Evolutionary conservation across 2,329 filamentous ascomycete species (phyloP).

Genomic region (Fusarium bactridioides): DNA sequence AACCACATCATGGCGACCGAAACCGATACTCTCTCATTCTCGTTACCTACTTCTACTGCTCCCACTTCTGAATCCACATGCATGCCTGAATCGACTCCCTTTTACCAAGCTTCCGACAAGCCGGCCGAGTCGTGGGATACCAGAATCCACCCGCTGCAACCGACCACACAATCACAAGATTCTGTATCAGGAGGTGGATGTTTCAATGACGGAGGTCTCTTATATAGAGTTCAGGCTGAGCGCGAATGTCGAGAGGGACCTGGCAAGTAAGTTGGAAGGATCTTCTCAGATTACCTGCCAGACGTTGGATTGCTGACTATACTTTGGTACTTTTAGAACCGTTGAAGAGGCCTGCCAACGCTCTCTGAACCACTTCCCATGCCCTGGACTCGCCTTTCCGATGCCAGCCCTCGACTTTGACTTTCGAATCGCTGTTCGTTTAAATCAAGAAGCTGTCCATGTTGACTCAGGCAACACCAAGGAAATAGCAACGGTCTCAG

Average conservation of each 20-base stretch:
- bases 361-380: slow-evolving; percentile 51
- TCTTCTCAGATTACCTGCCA: neutral
- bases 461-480: slow-evolving; percentile 55
- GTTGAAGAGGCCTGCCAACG: slow-evolving; percentile 51
- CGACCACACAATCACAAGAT: slow-evolving; percentile 18
- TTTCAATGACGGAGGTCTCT: slow-evolving; percentile 39
- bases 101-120: slow-evolving; percentile 18
- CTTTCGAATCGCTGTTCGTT: slow-evolving; percentile 58
- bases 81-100: slow-evolving; percentile 30
- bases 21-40: slow-evolving; percentile 45
- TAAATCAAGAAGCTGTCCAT: slow-evolving; percentile 54
- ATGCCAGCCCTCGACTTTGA: slow-evolving; percentile 58
- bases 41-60: slow-evolving; percentile 44
- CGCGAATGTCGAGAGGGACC: slow-evolving; percentile 40
- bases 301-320: slow-evolving; percentile 31
- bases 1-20: slow-evolving; percentile 43
- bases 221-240: slow-evolving; percentile 41
- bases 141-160: slow-evolving; percentile 29
- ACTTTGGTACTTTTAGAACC: slow-evolving; percentile 34
- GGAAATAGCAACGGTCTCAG: slow-evolving; percentile 59
- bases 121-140: slow-evolving; percentile 44
- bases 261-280: slow-evolving; percentile 36
- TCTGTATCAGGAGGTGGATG: slow-evolving; percentile 21
- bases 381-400: slow-evolving; percentile 54
- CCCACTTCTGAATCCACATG: slow-evolving; percentile 44